Evolutionary conservation across 768 basidiomycete species (phyloP), one percentile per base, ranked within the genome.

Genomic region (Serendipita sp.): DNA sequence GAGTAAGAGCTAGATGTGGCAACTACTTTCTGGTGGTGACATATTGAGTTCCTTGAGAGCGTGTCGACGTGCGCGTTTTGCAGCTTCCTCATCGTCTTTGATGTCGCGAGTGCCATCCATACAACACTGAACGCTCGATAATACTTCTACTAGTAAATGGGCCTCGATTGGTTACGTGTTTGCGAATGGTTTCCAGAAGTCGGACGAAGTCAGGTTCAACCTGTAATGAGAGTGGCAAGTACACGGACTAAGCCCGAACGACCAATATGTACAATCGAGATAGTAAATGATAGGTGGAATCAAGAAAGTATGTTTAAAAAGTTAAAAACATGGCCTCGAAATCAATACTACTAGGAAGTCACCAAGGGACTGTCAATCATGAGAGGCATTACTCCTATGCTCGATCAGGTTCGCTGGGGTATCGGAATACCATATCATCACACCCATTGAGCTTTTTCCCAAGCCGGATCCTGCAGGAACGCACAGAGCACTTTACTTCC

Each of bases 401-500:
- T 40, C 40, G 40, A 40, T 50, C n/a, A 50, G 8, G 6, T 50
- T 50, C 5, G 6, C 48, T 18, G 18, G 8, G 8, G 2, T 8
- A 8, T 50, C 48, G 48, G 8, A 50, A 50, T 18, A 18, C 48
- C 18, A 13, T 13, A 45, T 45, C 44, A 13, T 80, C 73, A 91
- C 66, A 83, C 73, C 87, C 87, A 91, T 72, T 89, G 87, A 2
- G 79, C 68, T 73, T 81, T 88, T 67, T 90, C 87, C 93, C 93
- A 96, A 64, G 83, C 81, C 29, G 93, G 94, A 73, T 96, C 92
- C 78, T 97, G 92, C 48, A 96, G 76, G 76, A 95, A 96, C 2
- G 91, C 92, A 66, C 90, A 91, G 3, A 97, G 78, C n/a, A 97
- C 92, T 72, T 96, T 96, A 75, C 90, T 92, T 60, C 94, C 94